Conservation (phyloP, 768 basidiomycete species). For the Filobasidium wieringae region DNA sequence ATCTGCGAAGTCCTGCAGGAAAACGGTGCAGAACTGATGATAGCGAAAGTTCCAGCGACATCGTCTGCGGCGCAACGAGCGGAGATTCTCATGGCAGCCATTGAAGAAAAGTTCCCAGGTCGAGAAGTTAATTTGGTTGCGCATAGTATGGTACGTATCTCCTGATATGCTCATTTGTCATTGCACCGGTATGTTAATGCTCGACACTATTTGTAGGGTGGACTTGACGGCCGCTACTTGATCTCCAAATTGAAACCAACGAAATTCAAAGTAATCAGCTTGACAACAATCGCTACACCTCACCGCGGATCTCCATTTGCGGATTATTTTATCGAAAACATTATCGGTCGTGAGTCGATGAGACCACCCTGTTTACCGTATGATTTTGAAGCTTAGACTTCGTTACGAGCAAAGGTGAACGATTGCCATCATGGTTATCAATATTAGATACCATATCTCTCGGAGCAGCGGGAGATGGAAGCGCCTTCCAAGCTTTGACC, state of each 20-base stretch:
- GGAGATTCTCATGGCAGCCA: slow-evolving; percentile 69
- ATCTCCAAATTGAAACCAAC: slow-evolving; percentile 68
- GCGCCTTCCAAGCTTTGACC: slow-evolving; percentile 81
- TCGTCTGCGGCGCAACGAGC: slow-evolving; percentile 80
- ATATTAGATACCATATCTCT: slow-evolving; percentile 62
- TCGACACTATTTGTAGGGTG: slow-evolving; percentile 49
- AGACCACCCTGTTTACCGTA: too few species aligned
- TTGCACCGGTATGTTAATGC: not conserved
- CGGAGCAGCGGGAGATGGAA: slow-evolving; percentile 87
- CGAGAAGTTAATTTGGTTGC: slow-evolving; percentile 80
- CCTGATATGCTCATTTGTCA: slow-evolving; percentile 10
- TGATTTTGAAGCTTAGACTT: not conserved
- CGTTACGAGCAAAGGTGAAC: slow-evolving; percentile 33
- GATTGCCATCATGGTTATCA: slow-evolving; percentile 40
- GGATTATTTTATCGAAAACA: slow-evolving; percentile 49
- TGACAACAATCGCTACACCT: slow-evolving; percentile 90
- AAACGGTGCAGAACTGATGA: slow-evolving; percentile 78
- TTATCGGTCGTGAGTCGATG: slow-evolving; percentile 36
- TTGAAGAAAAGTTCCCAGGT: slow-evolving; percentile 68
- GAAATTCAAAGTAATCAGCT: slow-evolving; percentile 66
- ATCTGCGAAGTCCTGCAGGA: slow-evolving; percentile 84
- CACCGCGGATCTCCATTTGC: slow-evolving; percentile 91
- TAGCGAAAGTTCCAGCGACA: slow-evolving; percentile 87
- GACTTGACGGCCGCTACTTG: slow-evolving; percentile 81
- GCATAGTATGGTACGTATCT: slow-evolving; percentile 55